A percentile compares a stretch with the other conserved stretches of the same genome.
phyloP scores from a whole-genome alignment of 192 early-diverging fungal genomes.

The Mortierella hygrophila region DNA sequence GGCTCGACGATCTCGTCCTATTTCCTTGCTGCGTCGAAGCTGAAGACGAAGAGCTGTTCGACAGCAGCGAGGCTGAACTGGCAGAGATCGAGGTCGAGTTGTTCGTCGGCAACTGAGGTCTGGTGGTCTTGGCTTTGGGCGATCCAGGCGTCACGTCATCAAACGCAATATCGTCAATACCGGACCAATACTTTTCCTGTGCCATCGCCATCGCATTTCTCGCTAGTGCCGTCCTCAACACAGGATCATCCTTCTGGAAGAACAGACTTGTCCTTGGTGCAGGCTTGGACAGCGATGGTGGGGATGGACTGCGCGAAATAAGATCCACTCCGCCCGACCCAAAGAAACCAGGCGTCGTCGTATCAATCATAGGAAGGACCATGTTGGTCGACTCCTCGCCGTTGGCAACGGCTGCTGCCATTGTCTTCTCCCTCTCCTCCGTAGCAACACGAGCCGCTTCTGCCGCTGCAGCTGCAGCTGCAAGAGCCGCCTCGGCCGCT shows the following conservation, averaged over 20 bases:
- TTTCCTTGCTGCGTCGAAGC: neutral
- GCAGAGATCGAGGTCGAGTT: neutral
- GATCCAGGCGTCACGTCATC: constrained; percentile 37
- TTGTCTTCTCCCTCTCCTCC: constrained; percentile 11
- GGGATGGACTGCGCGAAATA: constrained; percentile 45
- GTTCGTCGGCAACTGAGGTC: neutral
- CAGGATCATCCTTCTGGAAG: constrained; percentile 55
- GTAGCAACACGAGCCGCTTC: constrained; percentile 16
- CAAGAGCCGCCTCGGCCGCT: constrained; percentile 37
- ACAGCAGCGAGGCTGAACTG: neutral
- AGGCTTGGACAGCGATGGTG: constrained; percentile 14
- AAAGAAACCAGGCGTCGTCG: constrained; percentile 8
- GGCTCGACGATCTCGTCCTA: constrained; percentile 7
- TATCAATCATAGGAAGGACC: neutral
- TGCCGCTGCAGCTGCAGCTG: constrained; percentile 28
- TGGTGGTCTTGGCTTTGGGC: constrained; percentile 10
- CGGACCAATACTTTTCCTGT: constrained; percentile 52
- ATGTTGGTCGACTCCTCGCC: constrained; percentile 1
- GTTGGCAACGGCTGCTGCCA: neutral
- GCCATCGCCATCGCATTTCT: constrained; percentile 47
- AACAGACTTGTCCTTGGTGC: constrained; percentile 52
- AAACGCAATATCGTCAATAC: constrained; percentile 54
- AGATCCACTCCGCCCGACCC: constrained; percentile 1
- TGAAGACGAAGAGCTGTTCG: constrained; percentile 8
- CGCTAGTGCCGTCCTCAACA: constrained; percentile 41